Percentiles rank a stretch among this genome's conserved stretches.
Evolutionary conservation across 495 filamentous ascomycete genomes (phyloP).

Genomic region (Bacidia rubella): DNA sequence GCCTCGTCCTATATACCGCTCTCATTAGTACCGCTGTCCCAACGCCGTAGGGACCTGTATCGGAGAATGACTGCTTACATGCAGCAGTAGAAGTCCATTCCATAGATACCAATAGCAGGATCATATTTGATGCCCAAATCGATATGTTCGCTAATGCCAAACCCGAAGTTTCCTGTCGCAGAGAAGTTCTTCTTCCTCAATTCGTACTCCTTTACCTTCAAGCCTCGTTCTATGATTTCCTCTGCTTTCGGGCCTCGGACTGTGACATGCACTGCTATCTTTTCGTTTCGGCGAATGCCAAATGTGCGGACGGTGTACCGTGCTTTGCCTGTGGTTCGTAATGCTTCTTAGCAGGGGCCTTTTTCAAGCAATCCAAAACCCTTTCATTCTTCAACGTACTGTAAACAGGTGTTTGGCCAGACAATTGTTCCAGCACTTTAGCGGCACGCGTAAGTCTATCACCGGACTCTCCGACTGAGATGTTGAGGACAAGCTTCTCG

Average conservation of each 20-base stretch:
- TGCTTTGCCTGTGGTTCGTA: conserved; percentile 76
- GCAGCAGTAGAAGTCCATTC: conserved; percentile 99
- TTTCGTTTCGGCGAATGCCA: conserved; percentile 99
- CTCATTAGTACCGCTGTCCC: conserved; percentile 17
- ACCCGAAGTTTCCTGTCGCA: conserved; percentile 98
- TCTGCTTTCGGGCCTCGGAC: conserved; percentile 99
- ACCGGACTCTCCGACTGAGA: conserved; percentile 99
- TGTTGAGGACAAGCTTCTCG: conserved; percentile 99
- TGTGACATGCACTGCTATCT: conserved; percentile 98
- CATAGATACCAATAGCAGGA: conserved; percentile 98
- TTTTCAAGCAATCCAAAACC: neutral
- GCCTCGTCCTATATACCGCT: conserved; percentile 53
- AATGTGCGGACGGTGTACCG: conserved; percentile 99
- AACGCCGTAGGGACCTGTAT: neutral
- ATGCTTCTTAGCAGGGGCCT: neutral
- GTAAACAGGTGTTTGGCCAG: conserved; percentile 99
- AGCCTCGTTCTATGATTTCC: conserved; percentile 99
- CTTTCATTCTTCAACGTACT: conserved; percentile 34
- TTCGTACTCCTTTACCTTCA: conserved; percentile 99
- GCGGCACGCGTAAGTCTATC: conserved; percentile 99
- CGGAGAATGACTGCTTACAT: conserved; percentile 56
- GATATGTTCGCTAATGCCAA: conserved; percentile 99
- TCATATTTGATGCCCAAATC: conserved; percentile 99
- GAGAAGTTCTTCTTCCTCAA: conserved; percentile 98
- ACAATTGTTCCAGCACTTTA: conserved; percentile 99